Percentiles rank a stretch among this genome's conserved stretches.
Evolutionary conservation across 1,284 basidiomycete species (phyloP).

Genomic region (Sporisorium scitamineum): DNA sequence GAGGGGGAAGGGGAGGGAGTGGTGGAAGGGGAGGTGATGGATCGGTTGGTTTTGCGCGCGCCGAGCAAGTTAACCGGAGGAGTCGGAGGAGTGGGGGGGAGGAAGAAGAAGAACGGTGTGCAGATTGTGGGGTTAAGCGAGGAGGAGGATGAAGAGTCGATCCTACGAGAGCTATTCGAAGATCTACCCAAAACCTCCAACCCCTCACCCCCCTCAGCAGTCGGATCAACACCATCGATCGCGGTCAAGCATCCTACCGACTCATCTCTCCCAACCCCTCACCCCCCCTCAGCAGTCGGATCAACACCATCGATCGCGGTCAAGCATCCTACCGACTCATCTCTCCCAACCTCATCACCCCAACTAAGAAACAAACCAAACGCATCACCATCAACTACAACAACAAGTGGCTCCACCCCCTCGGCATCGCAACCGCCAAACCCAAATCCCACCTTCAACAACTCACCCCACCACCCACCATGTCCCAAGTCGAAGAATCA

Average conservation of each 20-base stretch:
- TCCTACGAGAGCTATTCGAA: slow-evolving; percentile 32
- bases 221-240: no score
- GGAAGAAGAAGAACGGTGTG: neutral
- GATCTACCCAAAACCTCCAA: slow-evolving; percentile 5
- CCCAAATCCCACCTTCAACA: neutral
- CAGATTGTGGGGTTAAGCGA: neutral
- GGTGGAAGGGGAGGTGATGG: slow-evolving; percentile 13
- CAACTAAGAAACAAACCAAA: slow-evolving; percentile 37
- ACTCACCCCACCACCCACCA: neutral
- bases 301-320: neutral
- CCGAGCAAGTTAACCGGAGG: slow-evolving; percentile 16
- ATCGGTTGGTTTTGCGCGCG: slow-evolving; percentile 16
- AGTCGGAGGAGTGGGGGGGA: no score
- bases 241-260: slow-evolving; percentile 2
- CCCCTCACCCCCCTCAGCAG: neutral
- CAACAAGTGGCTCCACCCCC: slow-evolving; percentile 26
- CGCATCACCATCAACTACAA: slow-evolving; percentile 33
- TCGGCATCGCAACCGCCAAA: neutral
- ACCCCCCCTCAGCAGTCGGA: slow-evolving; percentile 25
- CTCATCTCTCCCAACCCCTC: slow-evolving; percentile 3
- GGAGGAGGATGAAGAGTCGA: slow-evolving; percentile 21
- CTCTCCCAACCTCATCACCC: slow-evolving; percentile 44
- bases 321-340: slow-evolving; percentile 29
- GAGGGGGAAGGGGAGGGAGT: slow-evolving; percentile 1
- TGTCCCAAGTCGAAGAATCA: neutral